Percentiles rank a stretch among this genome's conserved stretches.
Conservation (phyloP, 345 rosid genomes). For the Gossypium sturtianum region DNA sequence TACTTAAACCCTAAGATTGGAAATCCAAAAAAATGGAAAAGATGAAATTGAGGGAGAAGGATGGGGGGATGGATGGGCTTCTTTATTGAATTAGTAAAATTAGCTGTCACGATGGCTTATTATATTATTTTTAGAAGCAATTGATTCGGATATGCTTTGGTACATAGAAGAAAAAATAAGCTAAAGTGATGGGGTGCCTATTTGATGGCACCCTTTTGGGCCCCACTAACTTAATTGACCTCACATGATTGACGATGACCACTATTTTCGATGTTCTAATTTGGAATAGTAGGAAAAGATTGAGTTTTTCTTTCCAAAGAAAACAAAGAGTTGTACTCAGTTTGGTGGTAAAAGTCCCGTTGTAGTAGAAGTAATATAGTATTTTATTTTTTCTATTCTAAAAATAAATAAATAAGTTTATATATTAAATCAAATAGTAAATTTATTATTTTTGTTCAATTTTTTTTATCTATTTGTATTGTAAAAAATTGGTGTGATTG, state of each 20-base stretch:
- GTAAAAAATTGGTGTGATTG: too few species aligned
- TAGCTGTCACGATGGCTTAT: conserved; percentile 16
- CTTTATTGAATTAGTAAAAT: not conserved
- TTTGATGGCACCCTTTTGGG: conserved; percentile 24
- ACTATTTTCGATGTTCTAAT: not conserved
- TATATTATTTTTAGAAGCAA: not conserved
- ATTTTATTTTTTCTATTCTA: too few species aligned
- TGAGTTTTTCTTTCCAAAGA: too few species aligned
- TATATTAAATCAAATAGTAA: too few species aligned
- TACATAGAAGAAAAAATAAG: not conserved
- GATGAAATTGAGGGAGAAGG: not conserved
- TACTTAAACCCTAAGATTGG: too few species aligned
- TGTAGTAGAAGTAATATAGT: too few species aligned
- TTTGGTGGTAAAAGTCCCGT: too few species aligned
- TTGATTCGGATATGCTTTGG: not conserved
- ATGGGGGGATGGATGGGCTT: not conserved
- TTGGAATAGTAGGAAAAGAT: not conserved
- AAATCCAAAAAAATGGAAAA: not conserved
- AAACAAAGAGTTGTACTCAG: too few species aligned
- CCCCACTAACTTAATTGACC: not conserved
- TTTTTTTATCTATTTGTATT: too few species aligned
- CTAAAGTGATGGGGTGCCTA: conserved; percentile 12
- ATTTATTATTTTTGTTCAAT: too few species aligned
- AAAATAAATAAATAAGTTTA: too few species aligned
- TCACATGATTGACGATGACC: conserved; percentile 2